These are phyloP conservation scores for Trypanosoma scelopori DNA, from an alignment of 208 protist genomes.

Conservation along the genomic window DNA sequence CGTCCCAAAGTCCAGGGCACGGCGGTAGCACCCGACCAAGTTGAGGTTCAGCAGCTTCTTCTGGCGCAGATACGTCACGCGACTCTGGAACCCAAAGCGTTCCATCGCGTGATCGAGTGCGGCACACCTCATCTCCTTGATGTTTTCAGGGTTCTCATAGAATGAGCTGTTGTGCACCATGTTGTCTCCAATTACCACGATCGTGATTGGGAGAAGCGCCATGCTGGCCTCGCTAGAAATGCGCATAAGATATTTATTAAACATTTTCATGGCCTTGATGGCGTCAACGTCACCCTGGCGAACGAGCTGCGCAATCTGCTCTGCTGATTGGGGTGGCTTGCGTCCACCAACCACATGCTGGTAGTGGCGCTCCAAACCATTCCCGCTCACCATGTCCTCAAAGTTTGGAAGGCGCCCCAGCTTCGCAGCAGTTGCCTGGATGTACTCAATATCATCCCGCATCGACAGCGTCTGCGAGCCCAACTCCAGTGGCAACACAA, in stretches of 20 bases:
- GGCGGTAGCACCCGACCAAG: conserved; percentile 64
- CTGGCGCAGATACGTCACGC: conserved; percentile 66
- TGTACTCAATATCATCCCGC: conserved; percentile 17
- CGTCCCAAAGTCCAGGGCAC: conserved; percentile 14
- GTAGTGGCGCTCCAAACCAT: conserved; percentile 59
- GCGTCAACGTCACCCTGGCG: conserved; percentile 45
- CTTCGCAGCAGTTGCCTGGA: conserved; percentile 6
- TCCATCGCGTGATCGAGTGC: conserved; percentile 71
- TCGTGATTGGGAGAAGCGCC: conserved; percentile 60
- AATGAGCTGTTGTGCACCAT: conserved; percentile 63
- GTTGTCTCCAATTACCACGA: conserved; percentile 66
- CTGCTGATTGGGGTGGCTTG: conserved; percentile 26
- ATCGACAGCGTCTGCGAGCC: conserved; percentile 39
- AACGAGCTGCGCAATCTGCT: conserved; percentile 52
- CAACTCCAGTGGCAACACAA: conserved; percentile 57
- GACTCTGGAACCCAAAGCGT: conserved; percentile 47
- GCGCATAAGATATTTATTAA: conserved; percentile 53
- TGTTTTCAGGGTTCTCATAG: conserved; percentile 36
- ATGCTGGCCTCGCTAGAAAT: conserved; percentile 51
- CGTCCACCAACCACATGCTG: conserved; percentile 2
- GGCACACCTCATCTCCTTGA: conserved; percentile 30
- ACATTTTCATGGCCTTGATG: conserved; percentile 46
- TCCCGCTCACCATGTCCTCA: conserved; percentile 47
- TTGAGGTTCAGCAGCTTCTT: conserved; percentile 68
- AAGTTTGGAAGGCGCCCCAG: conserved; percentile 32